phyloP scores from a whole-genome alignment of 2,329 filamentous ascomycete genomes.

The Alternaria sp. region DNA sequence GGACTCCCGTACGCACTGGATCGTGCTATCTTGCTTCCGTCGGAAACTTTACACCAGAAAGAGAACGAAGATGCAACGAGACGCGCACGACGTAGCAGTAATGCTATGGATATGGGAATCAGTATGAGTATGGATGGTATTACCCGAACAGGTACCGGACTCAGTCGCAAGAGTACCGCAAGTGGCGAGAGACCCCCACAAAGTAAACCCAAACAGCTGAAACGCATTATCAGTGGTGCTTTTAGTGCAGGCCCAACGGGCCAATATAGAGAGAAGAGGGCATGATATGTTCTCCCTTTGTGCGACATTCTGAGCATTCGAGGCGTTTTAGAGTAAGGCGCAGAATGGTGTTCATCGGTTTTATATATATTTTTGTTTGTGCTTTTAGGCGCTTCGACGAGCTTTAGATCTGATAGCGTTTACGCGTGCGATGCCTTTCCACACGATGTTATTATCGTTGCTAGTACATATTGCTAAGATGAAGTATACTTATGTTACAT shows the following conservation, averaged over 20 bases:
- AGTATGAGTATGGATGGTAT: slow-evolving; percentile 20
- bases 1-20: slow-evolving; percentile 73
- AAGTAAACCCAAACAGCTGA: slow-evolving; percentile 27
- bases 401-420: slow-evolving; percentile 4
- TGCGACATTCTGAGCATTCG: not conserved
- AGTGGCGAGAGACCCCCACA: slow-evolving; percentile 17
- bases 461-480: not conserved
- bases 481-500: not conserved
- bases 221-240: slow-evolving; percentile 32
- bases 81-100: slow-evolving; percentile 45
- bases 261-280: slow-evolving; percentile 22
- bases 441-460: not conserved
- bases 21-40: slow-evolving; percentile 73
- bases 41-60: slow-evolving; percentile 69
- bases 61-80: slow-evolving; percentile 64
- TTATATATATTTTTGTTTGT: not conserved
- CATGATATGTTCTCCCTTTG: not conserved
- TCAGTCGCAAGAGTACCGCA: slow-evolving; percentile 29
- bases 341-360: not conserved
- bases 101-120: slow-evolving; percentile 23
- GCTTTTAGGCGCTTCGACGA: not conserved
- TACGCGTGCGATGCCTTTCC: not conserved
- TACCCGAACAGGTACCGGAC: slow-evolving; percentile 30
- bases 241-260: slow-evolving; percentile 34
- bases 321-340: not conserved